Conservation (phyloP, 2,329 filamentous ascomycete species). For the Lachnellula suecica region DNA sequence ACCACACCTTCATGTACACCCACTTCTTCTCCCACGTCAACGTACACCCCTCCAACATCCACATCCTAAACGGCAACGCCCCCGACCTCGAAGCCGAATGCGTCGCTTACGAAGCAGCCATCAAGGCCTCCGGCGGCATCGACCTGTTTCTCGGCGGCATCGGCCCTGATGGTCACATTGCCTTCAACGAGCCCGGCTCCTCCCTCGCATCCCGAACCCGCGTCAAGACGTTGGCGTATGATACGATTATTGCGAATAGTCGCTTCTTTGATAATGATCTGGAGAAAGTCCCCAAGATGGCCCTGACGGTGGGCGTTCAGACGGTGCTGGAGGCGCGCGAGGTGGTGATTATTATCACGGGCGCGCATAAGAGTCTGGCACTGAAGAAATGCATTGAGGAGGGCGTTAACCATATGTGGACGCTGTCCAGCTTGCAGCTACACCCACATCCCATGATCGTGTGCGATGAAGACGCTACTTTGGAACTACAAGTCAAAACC, state of each 20-base stretch:
- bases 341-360: slow-evolving; percentile 80
- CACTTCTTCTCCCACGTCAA: slow-evolving; percentile 87
- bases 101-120: slow-evolving; percentile 75
- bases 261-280: slow-evolving; percentile 79
- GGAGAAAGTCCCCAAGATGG: slow-evolving; percentile 74
- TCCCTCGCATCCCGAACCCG: slow-evolving; percentile 75
- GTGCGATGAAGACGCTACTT: slow-evolving; percentile 76
- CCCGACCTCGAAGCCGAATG: slow-evolving; percentile 74
- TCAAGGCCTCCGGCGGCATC: slow-evolving; percentile 73
- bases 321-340: slow-evolving; percentile 80
- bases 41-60: slow-evolving; percentile 76
- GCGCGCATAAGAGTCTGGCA: slow-evolving; percentile 77
- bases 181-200: slow-evolving; percentile 87
- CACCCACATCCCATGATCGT: slow-evolving; percentile 82
- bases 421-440: slow-evolving; percentile 75
- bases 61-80: slow-evolving; percentile 82
- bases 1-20: slow-evolving; percentile 93
- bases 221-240: slow-evolving; percentile 84
- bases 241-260: slow-evolving; percentile 83
- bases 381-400: slow-evolving; percentile 80
- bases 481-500: slow-evolving; percentile 72
- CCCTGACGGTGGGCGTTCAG: slow-evolving; percentile 80
- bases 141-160: slow-evolving; percentile 85
- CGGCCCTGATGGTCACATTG: slow-evolving; percentile 83
- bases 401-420: slow-evolving; percentile 89